Conservation (phyloP, 805 yeast genomes). For the Saccharomycopsis fodiens region DNA sequence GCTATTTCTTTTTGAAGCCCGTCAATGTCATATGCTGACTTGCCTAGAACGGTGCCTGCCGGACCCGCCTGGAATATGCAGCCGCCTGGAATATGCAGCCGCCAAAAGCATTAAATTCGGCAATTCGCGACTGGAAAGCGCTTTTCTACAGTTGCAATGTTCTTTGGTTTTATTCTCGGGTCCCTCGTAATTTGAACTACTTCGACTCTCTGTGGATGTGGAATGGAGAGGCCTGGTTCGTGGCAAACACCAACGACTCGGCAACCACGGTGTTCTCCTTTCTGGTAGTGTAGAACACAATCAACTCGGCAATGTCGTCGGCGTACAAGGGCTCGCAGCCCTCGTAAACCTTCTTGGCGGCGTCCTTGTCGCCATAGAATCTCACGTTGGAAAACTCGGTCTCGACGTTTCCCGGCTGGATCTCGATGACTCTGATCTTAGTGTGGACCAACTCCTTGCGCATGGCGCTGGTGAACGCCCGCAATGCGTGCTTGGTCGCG, state of each 20-base stretch:
- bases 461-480: constrained; percentile 61
- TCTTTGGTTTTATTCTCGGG: too few species aligned
- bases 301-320: constrained; percentile 68
- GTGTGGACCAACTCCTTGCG: constrained; percentile 50
- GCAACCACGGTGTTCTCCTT: constrained; percentile 57
- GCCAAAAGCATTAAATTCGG: too few species aligned
- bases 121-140: too few species aligned
- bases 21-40: too few species aligned
- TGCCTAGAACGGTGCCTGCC: too few species aligned
- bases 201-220: constrained; percentile 41
- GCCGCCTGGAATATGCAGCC: too few species aligned
- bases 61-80: too few species aligned
- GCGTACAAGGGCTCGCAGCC: constrained; percentile 67
- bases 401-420: constrained; percentile 75
- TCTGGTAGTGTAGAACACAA: constrained; percentile 60
- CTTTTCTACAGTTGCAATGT: too few species aligned
- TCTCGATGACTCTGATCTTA: constrained; percentile 59
- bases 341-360: constrained; percentile 57
- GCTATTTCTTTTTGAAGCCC: too few species aligned
- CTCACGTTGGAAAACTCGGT: constrained; percentile 66
- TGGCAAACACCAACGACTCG: constrained; percentile 77
- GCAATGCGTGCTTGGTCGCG: constrained; percentile 66
- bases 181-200: neutral
- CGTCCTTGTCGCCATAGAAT: constrained; percentile 51
- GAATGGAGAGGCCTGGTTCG: constrained; percentile 74